Evolutionary conservation across 179 eudicot genomes (phyloP).

Genomic region (Camellia oleifera): DNA sequence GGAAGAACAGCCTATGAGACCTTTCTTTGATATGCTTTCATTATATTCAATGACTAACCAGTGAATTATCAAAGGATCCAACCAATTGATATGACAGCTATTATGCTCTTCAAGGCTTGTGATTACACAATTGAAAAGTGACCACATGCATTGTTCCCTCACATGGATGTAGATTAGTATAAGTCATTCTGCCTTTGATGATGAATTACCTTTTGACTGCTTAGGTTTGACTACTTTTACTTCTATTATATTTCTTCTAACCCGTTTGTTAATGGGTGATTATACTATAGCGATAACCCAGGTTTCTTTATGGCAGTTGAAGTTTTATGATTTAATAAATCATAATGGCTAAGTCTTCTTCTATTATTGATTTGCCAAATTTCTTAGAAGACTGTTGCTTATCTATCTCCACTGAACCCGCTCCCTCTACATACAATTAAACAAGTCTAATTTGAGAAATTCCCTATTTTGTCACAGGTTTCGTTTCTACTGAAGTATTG

Average conservation of each 20-base stretch:
- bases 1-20: neutral
- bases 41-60: neutral
- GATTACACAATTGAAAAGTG: no score
- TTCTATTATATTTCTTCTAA: neutral
- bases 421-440: neutral
- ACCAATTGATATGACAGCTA: slow-evolving; percentile 12
- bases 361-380: neutral
- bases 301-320: slow-evolving; percentile 3
- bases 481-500: neutral
- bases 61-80: slow-evolving; percentile 1
- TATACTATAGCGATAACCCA: neutral
- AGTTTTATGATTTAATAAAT: neutral
- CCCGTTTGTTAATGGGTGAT: neutral
- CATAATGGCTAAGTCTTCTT: neutral
- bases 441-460: neutral
- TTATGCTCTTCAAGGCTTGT: no score
- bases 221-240: neutral
- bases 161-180: no score
- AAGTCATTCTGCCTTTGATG: neutral
- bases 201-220: slow-evolving; percentile 4
- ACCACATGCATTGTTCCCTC: no score
- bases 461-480: neutral
- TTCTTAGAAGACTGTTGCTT: neutral
- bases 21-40: neutral
- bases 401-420: neutral